phyloP scores from a whole-genome alignment of 257 asterid genomes.

The Nicotiana otophora region DNA sequence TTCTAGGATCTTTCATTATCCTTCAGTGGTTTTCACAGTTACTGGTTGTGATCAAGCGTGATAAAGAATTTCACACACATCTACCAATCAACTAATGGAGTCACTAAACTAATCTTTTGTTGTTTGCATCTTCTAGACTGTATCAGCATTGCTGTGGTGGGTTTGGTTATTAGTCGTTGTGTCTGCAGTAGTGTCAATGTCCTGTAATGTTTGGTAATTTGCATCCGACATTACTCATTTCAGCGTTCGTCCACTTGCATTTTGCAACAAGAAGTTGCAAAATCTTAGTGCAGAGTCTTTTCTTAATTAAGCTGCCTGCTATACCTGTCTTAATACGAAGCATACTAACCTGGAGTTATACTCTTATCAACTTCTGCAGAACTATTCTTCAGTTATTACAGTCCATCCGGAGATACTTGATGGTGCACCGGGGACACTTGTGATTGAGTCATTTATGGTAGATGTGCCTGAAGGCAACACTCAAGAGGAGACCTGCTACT shows the following conservation, averaged over 20 bases:
- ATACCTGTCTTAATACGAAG: not conserved
- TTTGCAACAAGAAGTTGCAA: not conserved
- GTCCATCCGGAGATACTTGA: constrained; percentile 63
- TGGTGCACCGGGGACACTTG: constrained; percentile 55
- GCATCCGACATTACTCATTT: not conserved
- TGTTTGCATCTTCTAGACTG: not conserved
- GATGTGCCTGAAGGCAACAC: constrained; percentile 87
- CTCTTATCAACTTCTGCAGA: constrained; percentile 37
- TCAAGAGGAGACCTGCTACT: constrained; percentile 74
- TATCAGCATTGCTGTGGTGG: not conserved
- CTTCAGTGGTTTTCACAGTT: not conserved
- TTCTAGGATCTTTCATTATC: not conserved
- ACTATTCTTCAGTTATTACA: constrained; percentile 67
- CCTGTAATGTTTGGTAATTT: not conserved
- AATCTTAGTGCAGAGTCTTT: not conserved
- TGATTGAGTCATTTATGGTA: constrained; percentile 69
- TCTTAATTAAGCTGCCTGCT: not conserved
- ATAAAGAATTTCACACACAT: not conserved
- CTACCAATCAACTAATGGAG: not conserved
- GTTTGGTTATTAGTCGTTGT: not conserved
- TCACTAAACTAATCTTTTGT: not conserved
- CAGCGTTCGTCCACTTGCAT: not conserved
- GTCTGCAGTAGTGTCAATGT: not conserved
- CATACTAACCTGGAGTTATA: not conserved
- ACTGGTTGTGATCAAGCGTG: not conserved